Evolutionary conservation across 1,139 yeast species (phyloP).

Genomic region (Zhuliangozyma parablackwelliae): DNA sequence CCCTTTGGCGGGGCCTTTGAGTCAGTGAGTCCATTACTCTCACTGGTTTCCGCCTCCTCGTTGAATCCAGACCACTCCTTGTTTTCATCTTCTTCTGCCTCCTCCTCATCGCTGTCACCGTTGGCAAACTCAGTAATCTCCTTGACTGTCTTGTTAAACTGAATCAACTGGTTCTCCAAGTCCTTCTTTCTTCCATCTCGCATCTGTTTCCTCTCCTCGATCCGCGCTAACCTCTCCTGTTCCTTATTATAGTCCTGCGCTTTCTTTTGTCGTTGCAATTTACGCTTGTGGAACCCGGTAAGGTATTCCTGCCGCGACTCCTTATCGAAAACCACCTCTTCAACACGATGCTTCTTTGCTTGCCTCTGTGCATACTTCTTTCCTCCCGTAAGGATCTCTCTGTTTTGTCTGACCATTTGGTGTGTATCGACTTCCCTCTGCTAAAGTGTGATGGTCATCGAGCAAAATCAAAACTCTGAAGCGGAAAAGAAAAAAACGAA

Average conservation of each 20-base stretch:
- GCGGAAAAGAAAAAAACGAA: background rate
- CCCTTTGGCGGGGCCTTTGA: slow-evolving; percentile 24
- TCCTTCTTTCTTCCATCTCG: slow-evolving; percentile 68
- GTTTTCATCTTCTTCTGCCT: slow-evolving; percentile 21
- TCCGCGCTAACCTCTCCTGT: slow-evolving; percentile 63
- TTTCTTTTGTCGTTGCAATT: slow-evolving; percentile 78
- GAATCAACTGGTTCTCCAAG: slow-evolving; percentile 57
- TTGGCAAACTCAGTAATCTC: slow-evolving; percentile 23
- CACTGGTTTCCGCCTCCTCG: slow-evolving; percentile 10
- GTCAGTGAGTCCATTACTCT: slow-evolving; percentile 11
- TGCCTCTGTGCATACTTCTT: slow-evolving; percentile 68
- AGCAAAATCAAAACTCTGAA: background rate
- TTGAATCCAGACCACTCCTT: slow-evolving; percentile 8
- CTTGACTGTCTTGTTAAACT: slow-evolving; percentile 53
- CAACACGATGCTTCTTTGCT: slow-evolving; percentile 63
- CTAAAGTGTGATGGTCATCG: background rate
- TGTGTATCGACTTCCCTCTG: background rate
- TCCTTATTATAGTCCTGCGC: slow-evolving; percentile 75
- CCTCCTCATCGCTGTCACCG: slow-evolving; percentile 30
- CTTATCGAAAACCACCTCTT: slow-evolving; percentile 77
- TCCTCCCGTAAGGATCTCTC: slow-evolving; percentile 88
- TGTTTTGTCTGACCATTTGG: slow-evolving; percentile 40
- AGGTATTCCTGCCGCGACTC: slow-evolving; percentile 72
- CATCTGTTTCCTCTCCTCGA: slow-evolving; percentile 70
- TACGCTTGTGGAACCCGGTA: slow-evolving; percentile 95